Percentiles rank a stretch among this genome's conserved stretches.
phyloP scores from a whole-genome alignment of 2,329 filamentous ascomycete genomes.

The Waltergamsia citrina region DNA sequence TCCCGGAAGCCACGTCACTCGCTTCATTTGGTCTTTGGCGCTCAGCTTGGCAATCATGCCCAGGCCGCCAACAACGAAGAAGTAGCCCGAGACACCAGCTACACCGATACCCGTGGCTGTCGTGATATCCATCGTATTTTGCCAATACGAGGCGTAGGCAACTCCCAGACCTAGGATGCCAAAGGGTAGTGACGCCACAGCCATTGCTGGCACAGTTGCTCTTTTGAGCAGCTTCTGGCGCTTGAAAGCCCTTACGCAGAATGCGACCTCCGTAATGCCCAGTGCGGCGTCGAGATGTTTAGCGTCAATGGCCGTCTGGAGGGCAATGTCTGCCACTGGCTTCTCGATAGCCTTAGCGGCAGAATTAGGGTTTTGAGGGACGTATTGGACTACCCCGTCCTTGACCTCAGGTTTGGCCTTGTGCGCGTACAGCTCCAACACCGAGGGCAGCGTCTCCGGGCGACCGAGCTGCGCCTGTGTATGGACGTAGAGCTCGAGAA shows the following conservation, averaged over 20 bases:
- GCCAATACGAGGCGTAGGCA: slow-evolving; percentile 29
- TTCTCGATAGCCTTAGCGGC: slow-evolving; percentile 63
- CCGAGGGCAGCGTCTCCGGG: slow-evolving; percentile 67
- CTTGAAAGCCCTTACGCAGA: slow-evolving; percentile 55
- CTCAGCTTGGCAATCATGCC: slow-evolving; percentile 80
- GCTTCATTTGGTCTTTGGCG: slow-evolving; percentile 87
- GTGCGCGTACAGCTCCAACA: slow-evolving; percentile 73
- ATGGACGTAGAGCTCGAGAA: slow-evolving; percentile 66
- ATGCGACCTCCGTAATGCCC: slow-evolving; percentile 62
- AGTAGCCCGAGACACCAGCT: slow-evolving; percentile 72
- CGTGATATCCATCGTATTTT: slow-evolving; percentile 65
- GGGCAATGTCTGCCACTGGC: slow-evolving; percentile 61
- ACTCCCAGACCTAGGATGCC: slow-evolving; percentile 63
- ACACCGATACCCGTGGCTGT: slow-evolving; percentile 73
- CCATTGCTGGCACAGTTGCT: slow-evolving; percentile 48
- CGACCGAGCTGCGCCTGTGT: slow-evolving; percentile 65
- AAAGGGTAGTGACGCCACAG: slow-evolving; percentile 50
- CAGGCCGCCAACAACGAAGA: slow-evolving; percentile 70
- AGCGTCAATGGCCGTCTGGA: slow-evolving; percentile 70
- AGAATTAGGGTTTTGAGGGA: slow-evolving; percentile 55
- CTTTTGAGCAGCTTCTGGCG: slow-evolving; percentile 59
- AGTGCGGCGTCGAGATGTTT: slow-evolving; percentile 73
- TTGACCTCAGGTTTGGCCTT: slow-evolving; percentile 64
- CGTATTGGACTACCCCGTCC: slow-evolving; percentile 51
- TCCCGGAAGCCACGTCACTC: slow-evolving; percentile 83